Conservation (phyloP, 1,139 yeast genomes). For the Debaryomyces singareniensis region DNA sequence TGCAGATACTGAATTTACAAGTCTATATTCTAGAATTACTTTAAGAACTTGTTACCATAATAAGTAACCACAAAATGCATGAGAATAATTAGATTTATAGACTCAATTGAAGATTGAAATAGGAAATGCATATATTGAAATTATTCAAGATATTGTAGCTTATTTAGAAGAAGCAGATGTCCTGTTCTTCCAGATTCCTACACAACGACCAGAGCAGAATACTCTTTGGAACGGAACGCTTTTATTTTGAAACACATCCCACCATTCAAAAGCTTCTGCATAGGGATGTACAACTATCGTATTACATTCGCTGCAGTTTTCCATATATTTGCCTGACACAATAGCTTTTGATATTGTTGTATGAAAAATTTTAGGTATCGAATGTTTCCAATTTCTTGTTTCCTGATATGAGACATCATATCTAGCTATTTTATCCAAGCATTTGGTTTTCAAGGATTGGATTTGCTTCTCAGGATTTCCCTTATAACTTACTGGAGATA, state of each 20-base stretch:
- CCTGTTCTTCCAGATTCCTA: slow-evolving; percentile 16
- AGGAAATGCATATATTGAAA: too few species aligned
- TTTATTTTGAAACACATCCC: slow-evolving; percentile 36
- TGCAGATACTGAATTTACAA: too few species aligned
- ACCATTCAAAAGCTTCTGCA: slow-evolving; percentile 42
- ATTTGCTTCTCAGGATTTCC: slow-evolving; percentile 10
- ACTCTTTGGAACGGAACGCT: slow-evolving; percentile 32
- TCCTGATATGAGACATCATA: slow-evolving; percentile 42
- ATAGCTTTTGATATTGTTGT: slow-evolving; percentile 30
- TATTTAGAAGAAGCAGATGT: too few species aligned
- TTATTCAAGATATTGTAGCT: too few species aligned
- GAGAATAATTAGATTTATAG: too few species aligned
- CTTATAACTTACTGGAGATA: slow-evolving; percentile 19
- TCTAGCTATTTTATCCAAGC: slow-evolving; percentile 30
- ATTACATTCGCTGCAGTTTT: slow-evolving; percentile 32
- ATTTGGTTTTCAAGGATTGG: slow-evolving; percentile 28
- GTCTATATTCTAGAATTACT: too few species aligned
- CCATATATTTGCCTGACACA: slow-evolving; percentile 31
- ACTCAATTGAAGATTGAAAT: too few species aligned
- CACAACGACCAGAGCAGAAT: slow-evolving; percentile 37
- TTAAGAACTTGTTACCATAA: too few species aligned
- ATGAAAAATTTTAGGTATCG: slow-evolving; percentile 33
- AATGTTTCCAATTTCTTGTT: slow-evolving; percentile 35
- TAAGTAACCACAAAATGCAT: too few species aligned
- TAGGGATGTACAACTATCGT: slow-evolving; percentile 33